Evolutionary conservation across 108 stramenopile species (phyloP).

Genomic region (Cyclostephanos tholiformis): DNA sequence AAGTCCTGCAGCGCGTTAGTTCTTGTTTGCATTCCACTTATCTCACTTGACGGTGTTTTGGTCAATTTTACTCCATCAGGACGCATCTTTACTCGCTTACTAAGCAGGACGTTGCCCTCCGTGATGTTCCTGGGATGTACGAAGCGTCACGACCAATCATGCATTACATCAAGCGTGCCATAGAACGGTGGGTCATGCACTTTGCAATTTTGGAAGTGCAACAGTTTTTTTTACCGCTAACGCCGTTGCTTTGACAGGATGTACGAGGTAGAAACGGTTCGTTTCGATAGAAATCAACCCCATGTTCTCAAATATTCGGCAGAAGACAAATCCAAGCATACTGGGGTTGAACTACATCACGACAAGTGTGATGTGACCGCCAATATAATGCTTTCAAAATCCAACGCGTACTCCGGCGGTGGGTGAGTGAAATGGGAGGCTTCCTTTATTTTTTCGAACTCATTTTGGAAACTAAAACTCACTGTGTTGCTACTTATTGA

Average conservation of each 20-base stretch:
- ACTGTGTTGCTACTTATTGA: neutral
- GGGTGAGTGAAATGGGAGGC: slow-evolving; percentile 50
- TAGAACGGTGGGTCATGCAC: slow-evolving; percentile 13
- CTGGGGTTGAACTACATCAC: slow-evolving; percentile 79
- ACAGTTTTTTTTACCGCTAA: neutral
- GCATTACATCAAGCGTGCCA: slow-evolving; percentile 47
- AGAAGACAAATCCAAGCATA: slow-evolving; percentile 54
- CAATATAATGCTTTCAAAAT: slow-evolving; percentile 65
- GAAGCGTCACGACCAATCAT: slow-evolving; percentile 56
- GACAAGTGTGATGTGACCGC: slow-evolving; percentile 80
- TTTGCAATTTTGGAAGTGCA: neutral
- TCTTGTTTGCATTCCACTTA: neutral
- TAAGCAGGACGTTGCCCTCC: slow-evolving; percentile 72
- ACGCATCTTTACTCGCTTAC: slow-evolving; percentile 79
- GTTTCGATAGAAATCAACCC: slow-evolving; percentile 76
- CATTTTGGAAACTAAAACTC: neutral
- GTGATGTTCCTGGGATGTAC: slow-evolving; percentile 63
- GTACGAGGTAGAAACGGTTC: slow-evolving; percentile 42
- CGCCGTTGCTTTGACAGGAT: slow-evolving; percentile 23
- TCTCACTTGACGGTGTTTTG: neutral
- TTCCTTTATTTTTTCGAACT: neutral
- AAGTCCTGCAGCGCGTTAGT: neutral
- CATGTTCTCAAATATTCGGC: slow-evolving; percentile 78
- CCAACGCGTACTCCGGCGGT: slow-evolving; percentile 61
- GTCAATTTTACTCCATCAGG: neutral